phyloP scores from a whole-genome alignment of 805 yeast species.

The Tanozyma kutaoensis region DNA sequence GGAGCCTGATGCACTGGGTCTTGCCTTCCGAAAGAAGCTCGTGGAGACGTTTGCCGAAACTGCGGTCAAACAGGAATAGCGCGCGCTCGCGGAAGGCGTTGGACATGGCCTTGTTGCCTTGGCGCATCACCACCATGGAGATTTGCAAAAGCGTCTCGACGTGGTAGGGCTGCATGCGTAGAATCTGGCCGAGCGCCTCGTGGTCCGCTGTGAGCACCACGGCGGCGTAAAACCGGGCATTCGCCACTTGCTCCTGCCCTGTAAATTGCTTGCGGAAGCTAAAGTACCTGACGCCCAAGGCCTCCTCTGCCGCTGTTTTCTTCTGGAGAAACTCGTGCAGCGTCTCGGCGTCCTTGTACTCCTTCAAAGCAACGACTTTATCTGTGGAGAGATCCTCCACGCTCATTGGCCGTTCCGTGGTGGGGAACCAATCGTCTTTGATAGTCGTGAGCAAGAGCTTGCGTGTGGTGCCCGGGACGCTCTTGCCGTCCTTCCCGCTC shows the following conservation, averaged over 20 bases:
- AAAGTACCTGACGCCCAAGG: constrained; percentile 41
- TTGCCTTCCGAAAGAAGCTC: constrained; percentile 31
- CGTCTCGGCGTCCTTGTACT: constrained; percentile 19
- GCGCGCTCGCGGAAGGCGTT: constrained; percentile 69
- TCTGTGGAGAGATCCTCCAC: constrained; percentile 40
- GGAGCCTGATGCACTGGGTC: constrained; percentile 39
- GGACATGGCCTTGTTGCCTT: constrained; percentile 63
- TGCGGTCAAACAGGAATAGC: constrained; percentile 67
- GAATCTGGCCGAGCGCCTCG: constrained; percentile 47
- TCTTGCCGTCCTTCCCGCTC: constrained; percentile 68
- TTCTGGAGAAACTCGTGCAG: constrained; percentile 10
- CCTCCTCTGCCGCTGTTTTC: constrained; percentile 17
- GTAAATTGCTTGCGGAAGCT: constrained; percentile 28
- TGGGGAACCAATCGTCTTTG: constrained; percentile 73
- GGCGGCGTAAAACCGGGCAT: constrained; percentile 44
- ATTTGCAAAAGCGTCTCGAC: constrained; percentile 69
- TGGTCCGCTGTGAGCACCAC: constrained; percentile 70
- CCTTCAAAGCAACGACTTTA: constrained; percentile 21
- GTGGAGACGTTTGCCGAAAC: constrained; percentile 45
- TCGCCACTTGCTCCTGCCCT: constrained; percentile 25
- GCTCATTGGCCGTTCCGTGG: constrained; percentile 41
- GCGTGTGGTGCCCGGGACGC: constrained; percentile 63
- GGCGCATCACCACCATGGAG: constrained; percentile 59
- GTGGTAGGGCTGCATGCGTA: constrained; percentile 59
- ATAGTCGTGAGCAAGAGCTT: constrained; percentile 58